phyloP scores from a whole-genome alignment of 2,329 filamentous ascomycete species.

The Monilinia laxa region DNA sequence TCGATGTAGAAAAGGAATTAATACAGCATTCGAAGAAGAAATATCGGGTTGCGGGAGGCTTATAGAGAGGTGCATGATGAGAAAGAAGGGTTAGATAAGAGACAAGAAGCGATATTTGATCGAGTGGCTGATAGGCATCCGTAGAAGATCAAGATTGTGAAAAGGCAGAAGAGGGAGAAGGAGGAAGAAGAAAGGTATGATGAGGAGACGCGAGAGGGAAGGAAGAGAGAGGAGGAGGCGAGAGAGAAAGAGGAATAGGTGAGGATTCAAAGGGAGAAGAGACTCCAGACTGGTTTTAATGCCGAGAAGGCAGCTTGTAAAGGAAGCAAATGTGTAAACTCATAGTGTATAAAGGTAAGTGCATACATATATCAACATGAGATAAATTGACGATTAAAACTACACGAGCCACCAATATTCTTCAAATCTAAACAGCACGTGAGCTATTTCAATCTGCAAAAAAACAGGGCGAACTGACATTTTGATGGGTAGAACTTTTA shows the following conservation, averaged over 20 bases:
- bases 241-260: neutral
- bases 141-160: conserved; percentile 5
- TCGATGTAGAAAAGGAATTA: neutral
- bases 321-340: neutral
- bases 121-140: neutral
- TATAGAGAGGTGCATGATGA: neutral
- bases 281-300: neutral
- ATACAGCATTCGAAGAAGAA: neutral
- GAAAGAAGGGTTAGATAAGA: neutral
- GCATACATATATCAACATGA: neutral
- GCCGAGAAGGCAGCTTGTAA: neutral
- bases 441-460: neutral
- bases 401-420: too few species aligned
- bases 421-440: too few species aligned
- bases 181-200: neutral
- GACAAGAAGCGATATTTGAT: neutral
- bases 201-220: neutral
- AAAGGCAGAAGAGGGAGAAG: neutral
- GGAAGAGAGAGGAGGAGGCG: neutral
- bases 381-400: neutral
- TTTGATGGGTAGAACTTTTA: too few species aligned
- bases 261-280: neutral
- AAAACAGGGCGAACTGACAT: neutral
- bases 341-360: neutral
- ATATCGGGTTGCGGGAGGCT: neutral